Evolutionary conservation across 345 rosid genomes (phyloP), one percentile per base, ranked within the genome.

Genomic region (Rhodomyrtus tomentosa): DNA sequence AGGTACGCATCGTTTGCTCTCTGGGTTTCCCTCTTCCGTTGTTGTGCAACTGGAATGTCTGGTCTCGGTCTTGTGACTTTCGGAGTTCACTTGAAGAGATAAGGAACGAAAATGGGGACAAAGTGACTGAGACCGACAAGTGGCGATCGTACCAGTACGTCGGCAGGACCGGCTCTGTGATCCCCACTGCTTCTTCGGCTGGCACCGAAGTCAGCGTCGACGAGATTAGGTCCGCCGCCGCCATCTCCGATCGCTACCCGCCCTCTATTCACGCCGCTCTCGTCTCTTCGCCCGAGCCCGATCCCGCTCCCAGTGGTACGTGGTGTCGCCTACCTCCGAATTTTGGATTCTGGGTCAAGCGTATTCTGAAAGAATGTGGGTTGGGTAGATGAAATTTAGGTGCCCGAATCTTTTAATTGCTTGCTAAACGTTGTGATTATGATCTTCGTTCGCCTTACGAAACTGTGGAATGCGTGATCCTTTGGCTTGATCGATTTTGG

Each of bases 131-230:
- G 84, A 90, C 87, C 82, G 93, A 89, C 82, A 92, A 88, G 85
- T 91, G 92, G 95, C 94, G 95, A 84, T 89, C 98, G 13, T 96
- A 96, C 76, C 95, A 93, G 88, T 86, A 92, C 89, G 88, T 96
- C n/a, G 95, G 93, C 24, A 90, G 98, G 88, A 86, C 90, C 10
- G 93, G 92, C 84, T 92, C 98, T 0, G 89, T 86, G 55, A 89
- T 95, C 84, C 96, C 94, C 20, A 91, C 94, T 42, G 88, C 95
- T 72, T 90, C 92, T 5, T 89, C 92, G 90, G 93, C 92, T 82
- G 98, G 94, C 85, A 89, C 93, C 48, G 96, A 93, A 72, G 95
- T 95, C 82, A 96, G 98, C 91, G 92, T 93, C 59, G 96, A 92
- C 4, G 99, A 96, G 89, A 91, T 96, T 83, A 98, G 99, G 49